Base-by-base conservation (phyloP, 371 early-diverging fungal species). In the Synchytrium microbalum region DNA sequence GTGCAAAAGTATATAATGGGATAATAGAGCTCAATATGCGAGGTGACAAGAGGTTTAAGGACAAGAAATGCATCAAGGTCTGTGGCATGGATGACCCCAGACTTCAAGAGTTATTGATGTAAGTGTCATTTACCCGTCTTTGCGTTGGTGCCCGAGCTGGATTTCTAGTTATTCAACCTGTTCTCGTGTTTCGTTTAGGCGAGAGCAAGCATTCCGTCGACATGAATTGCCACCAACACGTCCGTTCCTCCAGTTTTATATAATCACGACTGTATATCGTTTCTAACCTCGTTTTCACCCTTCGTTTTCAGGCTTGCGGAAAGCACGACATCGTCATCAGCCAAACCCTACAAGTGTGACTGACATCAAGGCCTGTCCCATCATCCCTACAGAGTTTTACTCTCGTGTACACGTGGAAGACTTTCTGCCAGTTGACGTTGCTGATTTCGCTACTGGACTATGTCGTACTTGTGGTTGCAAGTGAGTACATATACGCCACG, bases 1-100 rank as follows among this genome's bases (percentile, higher is more conserved):
- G 51, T n/a, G 51, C 51, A 51, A 51, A 51, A n/a, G 51, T 51
- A 14, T 13, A 14, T 14, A n/a, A 51, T 14, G 51, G n/a, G 14
- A 13, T 51, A 14, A 51, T 51, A 13, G 51, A 51, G 51, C 51
- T 51, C 51, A 51, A 51, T 51, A 51, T 51, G 51, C 51, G n/a
- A 14, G 51, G 51, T 14, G 51, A 51, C 51, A 51, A 51, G 51
- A n/a, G n/a, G 13, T 51, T 51, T n/a, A 51, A 13, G 14, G 51
- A 51, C n/a, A 51, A 51, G n/a, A 51, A 51, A 14, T 51, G 14
- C 14, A n/a, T 51, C 51, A n/a, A 14, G 51, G 51, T 51, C 14
- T n/a, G 13, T 51, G 51, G n/a, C n/a, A n/a, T 14, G 14, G 51
- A 51, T 51, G 51, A 51, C n/a, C 51, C 51, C 51, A n/a, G n/a